Base-by-base conservation (phyloP, 2,329 filamentous ascomycete species). In the Colletotrichum sp. region DNA sequence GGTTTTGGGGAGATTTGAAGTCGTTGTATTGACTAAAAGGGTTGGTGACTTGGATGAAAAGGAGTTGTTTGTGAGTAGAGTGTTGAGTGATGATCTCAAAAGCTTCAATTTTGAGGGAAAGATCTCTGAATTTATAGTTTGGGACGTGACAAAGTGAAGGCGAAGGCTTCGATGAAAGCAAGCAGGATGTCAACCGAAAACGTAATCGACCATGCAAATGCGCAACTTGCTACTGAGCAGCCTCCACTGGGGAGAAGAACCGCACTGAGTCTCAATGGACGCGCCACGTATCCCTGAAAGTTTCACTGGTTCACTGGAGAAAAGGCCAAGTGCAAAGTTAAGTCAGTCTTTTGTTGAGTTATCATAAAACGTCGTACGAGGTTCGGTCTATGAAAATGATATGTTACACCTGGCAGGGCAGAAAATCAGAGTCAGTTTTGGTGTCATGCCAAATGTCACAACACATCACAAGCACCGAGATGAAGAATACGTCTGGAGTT, bases 321-420 rank as follows among this genome's bases (percentile, higher is more conserved):
- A n/a, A n/a, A n/a, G 39, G 12, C 12, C 19, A 49, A 49, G 39
- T 0, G 5, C 19, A 44, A 3, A 44, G 8, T 0, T 12, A 44
- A 1, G 19, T 11, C 19, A n/a, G 0, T 5, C 0, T 12, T 12
- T 1, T 2, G 1, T 49, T n/a, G 19, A 49, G 5, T 11, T 49
- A n/a, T 49, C 19, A 49, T 49, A 49, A 49, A 44, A 12, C 19
- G 39, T n/a, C 39, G 39, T 44, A 44, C 9, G 39, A 49, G 39
- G 19, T 12, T n/a, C 9, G 4, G 19, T n/a, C 5, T 49, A n/a
- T 3, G 9, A 4, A 44, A 49, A n/a, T 49, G 39, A 49, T 49
- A 11, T 6, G 39, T 49, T n/a, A 49, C 39, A 49, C 12, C 5
- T 12, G 39, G 9, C 19, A 49, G 39, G 9, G 39, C 39, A 44